phyloP scores from a whole-genome alignment of 148 eudicot species.

The Rhododendron williamsianum region DNA sequence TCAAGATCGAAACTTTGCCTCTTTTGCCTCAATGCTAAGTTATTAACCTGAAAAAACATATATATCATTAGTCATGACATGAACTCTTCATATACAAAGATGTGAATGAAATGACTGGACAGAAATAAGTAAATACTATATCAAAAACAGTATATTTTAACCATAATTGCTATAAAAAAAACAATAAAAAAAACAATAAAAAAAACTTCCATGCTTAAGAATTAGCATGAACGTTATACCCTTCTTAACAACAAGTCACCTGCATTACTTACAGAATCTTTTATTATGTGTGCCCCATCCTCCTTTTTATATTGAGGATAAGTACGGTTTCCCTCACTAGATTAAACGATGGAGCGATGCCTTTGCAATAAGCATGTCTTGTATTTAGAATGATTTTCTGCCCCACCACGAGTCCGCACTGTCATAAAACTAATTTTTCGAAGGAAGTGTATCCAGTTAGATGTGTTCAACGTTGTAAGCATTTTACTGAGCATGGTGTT shows the following conservation, averaged over 20 bases:
- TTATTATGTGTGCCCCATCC: background rate
- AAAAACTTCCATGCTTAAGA: background rate
- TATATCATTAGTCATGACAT: background rate
- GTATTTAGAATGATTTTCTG: background rate
- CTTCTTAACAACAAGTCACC: background rate
- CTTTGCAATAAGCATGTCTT: background rate
- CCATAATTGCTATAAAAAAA: background rate
- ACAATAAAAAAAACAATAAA: background rate
- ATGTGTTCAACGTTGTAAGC: background rate
- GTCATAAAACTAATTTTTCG: background rate
- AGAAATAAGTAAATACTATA: background rate
- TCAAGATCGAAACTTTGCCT: slow-evolving; percentile 78
- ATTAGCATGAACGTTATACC: background rate
- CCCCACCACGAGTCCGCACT: background rate
- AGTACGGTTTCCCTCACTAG: background rate
- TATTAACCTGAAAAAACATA: slow-evolving; percentile 34
- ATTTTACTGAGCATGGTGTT: background rate
- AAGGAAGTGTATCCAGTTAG: background rate
- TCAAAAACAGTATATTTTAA: no score
- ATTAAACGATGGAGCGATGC: background rate
- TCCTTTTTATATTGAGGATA: background rate
- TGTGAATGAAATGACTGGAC: background rate
- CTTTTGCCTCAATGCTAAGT: slow-evolving; percentile 53
- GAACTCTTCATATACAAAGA: background rate
- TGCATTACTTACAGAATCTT: background rate